Percentiles rank a stretch among this genome's conserved stretches.
These are phyloP conservation scores for Talaromyces adpressus DNA, from an alignment of 495 filamentous ascomycete species.

Conservation along the genomic window DNA sequence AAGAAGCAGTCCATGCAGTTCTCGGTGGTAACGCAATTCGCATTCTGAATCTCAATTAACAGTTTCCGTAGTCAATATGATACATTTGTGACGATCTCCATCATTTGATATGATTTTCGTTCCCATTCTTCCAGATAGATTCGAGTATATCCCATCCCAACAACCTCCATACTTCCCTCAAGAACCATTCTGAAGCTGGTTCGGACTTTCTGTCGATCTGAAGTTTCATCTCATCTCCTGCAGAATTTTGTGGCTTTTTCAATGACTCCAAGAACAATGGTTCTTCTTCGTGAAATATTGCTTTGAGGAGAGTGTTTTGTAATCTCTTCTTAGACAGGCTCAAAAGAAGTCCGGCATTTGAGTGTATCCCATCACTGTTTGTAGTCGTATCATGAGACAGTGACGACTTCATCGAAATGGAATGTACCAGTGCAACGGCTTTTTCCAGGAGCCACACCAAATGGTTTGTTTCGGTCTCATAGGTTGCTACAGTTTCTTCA, in stretches of 20 bases:
- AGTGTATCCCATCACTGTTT: not conserved
- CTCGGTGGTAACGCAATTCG: constrained; percentile 66
- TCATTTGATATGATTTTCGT: not conserved
- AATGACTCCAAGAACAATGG: constrained; percentile 21
- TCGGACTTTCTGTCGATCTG: constrained; percentile 6
- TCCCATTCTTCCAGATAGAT: constrained; percentile 7
- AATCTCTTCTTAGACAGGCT: constrained; percentile 22
- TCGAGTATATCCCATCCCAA: constrained; percentile 41
- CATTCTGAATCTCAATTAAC: constrained; percentile 49
- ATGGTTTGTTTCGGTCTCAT: constrained; percentile 24
- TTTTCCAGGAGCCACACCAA: constrained; percentile 33
- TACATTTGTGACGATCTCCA: not conserved
- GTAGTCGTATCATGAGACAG: not conserved
- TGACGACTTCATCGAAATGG: constrained; percentile 1
- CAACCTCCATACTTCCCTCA: constrained; percentile 40
- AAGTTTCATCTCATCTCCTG: constrained; percentile 3
- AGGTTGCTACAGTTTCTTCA: constrained; percentile 12
- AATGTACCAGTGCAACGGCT: constrained; percentile 19
- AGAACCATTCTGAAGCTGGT: constrained; percentile 37
- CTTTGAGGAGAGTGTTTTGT: constrained; percentile 34
- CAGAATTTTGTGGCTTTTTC: constrained; percentile 17
- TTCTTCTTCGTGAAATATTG: constrained; percentile 29
- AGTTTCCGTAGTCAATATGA: not conserved
- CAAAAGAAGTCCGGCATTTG: constrained; percentile 13
- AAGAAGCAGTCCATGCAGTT: constrained; percentile 40